These are phyloP conservation scores for Boletus reticulatus DNA, from an alignment of 768 basidiomycete genomes.

Conservation along the genomic window DNA sequence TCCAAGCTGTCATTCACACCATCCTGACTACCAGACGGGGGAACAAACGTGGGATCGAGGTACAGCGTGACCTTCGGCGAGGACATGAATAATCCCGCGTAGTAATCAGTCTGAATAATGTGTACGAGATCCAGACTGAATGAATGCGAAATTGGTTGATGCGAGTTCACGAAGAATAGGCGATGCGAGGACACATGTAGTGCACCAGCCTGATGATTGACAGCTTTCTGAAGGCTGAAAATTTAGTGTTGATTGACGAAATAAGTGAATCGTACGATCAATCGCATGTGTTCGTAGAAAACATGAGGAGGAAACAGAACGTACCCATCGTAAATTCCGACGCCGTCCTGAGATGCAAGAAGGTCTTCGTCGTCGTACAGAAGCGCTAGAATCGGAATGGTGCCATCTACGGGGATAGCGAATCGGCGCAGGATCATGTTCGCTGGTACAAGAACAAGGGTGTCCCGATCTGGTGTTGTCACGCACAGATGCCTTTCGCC, in stretches of 20 bases:
- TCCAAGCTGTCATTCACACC: conserved; percentile 38
- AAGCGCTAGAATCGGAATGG: conserved; percentile 73
- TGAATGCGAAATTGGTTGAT: conserved; percentile 51
- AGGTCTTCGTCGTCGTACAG: conserved; percentile 82
- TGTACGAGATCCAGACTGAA: conserved; percentile 64
- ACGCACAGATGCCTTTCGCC: not conserved
- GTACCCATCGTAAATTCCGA: conserved; percentile 93
- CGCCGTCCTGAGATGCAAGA: conserved; percentile 66
- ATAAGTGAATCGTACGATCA: conserved; percentile 14
- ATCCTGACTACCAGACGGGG: conserved; percentile 28
- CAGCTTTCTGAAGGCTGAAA: conserved; percentile 74
- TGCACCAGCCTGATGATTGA: conserved; percentile 73
- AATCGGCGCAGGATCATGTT: conserved; percentile 56
- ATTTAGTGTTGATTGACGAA: conserved; percentile 32
- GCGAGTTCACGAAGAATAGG: conserved; percentile 72
- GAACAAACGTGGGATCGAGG: conserved; percentile 39
- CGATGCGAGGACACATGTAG: conserved; percentile 79
- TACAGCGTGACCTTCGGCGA: conserved; percentile 85
- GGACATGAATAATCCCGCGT: conserved; percentile 86
- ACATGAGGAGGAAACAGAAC: conserved; percentile 25
- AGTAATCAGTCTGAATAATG: conserved; percentile 79
- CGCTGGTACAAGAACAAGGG: not conserved
- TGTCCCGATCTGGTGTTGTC: not conserved
- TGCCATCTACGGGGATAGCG: conserved; percentile 62
- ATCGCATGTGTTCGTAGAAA: conserved; percentile 18